Conservation (phyloP, 768 basidiomycete species). For the Serendipita vermifera region DNA sequence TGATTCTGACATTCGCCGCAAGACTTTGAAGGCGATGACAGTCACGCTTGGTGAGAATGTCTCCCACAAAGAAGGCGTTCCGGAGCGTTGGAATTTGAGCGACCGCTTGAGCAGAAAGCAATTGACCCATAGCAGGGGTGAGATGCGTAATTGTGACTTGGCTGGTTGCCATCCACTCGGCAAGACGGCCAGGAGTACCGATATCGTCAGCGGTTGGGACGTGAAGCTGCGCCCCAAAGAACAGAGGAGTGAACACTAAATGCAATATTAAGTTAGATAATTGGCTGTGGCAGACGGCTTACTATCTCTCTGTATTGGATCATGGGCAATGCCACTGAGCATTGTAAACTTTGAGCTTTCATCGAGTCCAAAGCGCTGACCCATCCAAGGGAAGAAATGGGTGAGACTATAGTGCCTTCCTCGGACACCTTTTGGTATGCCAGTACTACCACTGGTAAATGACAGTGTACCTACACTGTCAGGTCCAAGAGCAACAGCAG, state of each 20-base stretch:
- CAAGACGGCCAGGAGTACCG: conserved; percentile 87
- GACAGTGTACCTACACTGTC: conserved; percentile 89
- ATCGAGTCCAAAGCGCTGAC: conserved; percentile 62
- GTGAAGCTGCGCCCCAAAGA: conserved; percentile 90
- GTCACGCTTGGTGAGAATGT: conserved; percentile 95
- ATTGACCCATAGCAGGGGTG: conserved; percentile 98
- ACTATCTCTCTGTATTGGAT: conserved; percentile 99
- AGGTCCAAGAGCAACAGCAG: conserved; percentile 77
- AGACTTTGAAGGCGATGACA: conserved; percentile 88
- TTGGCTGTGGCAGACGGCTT: conserved; percentile 25
- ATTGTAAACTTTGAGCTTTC: conserved; percentile 83
- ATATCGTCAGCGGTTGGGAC: conserved; percentile 97
- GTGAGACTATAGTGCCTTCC: conserved; percentile 93
- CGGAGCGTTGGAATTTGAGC: conserved; percentile 71
- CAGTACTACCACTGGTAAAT: conserved; percentile 95
- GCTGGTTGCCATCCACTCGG: conserved; percentile 95
- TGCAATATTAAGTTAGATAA: conserved; percentile 8
- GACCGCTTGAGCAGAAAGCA: conserved; percentile 78
- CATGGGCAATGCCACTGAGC: conserved; percentile 97
- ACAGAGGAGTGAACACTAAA: conserved; percentile 93
- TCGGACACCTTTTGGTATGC: conserved; percentile 94
- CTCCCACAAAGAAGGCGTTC: conserved; percentile 98
- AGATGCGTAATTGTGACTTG: conserved; percentile 92
- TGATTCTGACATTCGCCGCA: conserved; percentile 81
- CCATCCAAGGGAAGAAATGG: conserved; percentile 99